Evolutionary conservation across 352 stramenopile species (phyloP).

Genomic region (Phytopythium chamaehyphon): DNA sequence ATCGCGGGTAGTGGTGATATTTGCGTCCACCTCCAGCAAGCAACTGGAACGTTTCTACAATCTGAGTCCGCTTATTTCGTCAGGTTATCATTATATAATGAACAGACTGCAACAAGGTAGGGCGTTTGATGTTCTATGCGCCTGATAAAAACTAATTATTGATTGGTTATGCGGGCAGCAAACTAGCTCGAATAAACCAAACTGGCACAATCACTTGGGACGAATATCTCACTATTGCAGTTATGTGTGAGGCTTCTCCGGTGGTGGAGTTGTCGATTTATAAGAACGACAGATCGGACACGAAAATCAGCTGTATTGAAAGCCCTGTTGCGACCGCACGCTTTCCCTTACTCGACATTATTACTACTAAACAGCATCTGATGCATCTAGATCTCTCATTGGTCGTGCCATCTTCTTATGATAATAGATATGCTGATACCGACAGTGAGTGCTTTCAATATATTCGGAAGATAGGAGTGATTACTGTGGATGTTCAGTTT

Average conservation of each 20-base stretch:
- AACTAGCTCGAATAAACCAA: neutral
- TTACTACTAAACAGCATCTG: constrained; percentile 22
- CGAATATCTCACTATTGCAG: constrained; percentile 22
- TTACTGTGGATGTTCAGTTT: constrained; percentile 36
- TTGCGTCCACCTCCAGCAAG: constrained; percentile 24
- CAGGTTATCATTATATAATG: neutral
- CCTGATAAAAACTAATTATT: neutral
- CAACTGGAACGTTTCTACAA: constrained; percentile 11
- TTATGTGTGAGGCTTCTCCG: constrained; percentile 9
- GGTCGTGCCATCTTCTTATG: constrained; percentile 1
- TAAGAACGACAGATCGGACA: neutral
- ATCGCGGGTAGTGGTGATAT: constrained; percentile 12
- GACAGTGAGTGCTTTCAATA: neutral
- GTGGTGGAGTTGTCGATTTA: constrained; percentile 21
- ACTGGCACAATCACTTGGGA: constrained; percentile 23
- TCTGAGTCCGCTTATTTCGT: neutral
- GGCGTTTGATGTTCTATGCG: neutral
- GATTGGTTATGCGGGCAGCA: neutral
- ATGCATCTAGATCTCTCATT: constrained; percentile 27
- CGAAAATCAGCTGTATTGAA: neutral
- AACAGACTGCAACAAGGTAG: too few relatives aligned
- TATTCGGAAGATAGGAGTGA: constrained; percentile 8
- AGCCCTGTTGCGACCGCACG: constrained; percentile 13
- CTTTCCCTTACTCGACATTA: constrained; percentile 22
- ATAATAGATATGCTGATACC: neutral